Evolutionary conservation across 2,329 filamentous ascomycete genomes (phyloP), one percentile per base, ranked within the genome.

Genomic region (Pezicula radicicola): DNA sequence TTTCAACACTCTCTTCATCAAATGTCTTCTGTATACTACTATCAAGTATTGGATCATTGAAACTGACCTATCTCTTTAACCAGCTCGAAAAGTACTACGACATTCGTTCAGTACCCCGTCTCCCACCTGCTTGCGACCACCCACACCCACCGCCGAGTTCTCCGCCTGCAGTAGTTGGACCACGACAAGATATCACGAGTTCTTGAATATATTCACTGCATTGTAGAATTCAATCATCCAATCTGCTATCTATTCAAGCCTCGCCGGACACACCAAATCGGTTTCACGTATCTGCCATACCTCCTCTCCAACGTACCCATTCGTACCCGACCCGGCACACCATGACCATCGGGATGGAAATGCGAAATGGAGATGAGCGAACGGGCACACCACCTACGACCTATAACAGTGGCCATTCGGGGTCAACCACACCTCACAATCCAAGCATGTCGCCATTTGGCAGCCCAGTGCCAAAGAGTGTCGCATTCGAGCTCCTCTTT

Each of bases 401-500:
- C 37, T 60, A 61, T 57, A 48, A 45, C 25, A 54, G 53, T 47
- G 53, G 53, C 48, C 61, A 63, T 39, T 57, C 57, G 16, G 59
- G 48, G 42, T 59, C 60, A 27, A 60, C 58, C 18, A 60, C 58
- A 51, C 59, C 56, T 25, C 59, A 65, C 46, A 58, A 50, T 48
- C 49, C 50, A 46, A 60, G 53, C 44, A 61, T 66, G 56, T 67
- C 65, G 49, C 65, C 64, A 19, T 61, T 61, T 46, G 63, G 57
- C 39, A 66, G 58, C 42, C 63, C 60, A 41, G 73, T 73, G 35
- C 81, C 83, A 57, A 92, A 91, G 77, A 86, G 85, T 66, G 86
- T 92, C 73, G 81, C 87, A 75, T 92, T 93, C 71, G 85, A 90
- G 70, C 79, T 91, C 50, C 77, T 91, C 61, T 83, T 88, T 62